Percentiles rank a stretch among this genome's conserved stretches.
These are phyloP conservation scores for Podila verticillata DNA, from an alignment of 192 early-diverging fungal genomes.

Conservation along the genomic window DNA sequence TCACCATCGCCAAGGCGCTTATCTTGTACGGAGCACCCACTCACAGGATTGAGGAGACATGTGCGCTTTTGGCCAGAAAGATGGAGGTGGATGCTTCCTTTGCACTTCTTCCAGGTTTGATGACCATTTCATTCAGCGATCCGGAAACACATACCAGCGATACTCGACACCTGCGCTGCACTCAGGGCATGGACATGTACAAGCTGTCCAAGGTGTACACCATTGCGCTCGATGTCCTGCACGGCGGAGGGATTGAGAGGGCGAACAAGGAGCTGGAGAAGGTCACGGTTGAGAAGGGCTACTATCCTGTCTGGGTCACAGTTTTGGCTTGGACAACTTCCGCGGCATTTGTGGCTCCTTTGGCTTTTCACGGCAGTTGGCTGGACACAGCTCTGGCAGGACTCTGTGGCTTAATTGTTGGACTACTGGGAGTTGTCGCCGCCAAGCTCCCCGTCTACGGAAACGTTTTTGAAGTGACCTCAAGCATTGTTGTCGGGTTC, in stretches of 20 bases:
- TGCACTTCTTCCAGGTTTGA: conserved; percentile 74
- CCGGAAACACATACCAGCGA: conserved; percentile 80
- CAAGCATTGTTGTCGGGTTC: conserved; percentile 69
- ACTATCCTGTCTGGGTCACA: conserved; percentile 49
- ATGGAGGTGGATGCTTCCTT: conserved; percentile 75
- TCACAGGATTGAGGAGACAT: conserved; percentile 72
- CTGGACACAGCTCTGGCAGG: conserved; percentile 56
- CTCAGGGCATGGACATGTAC: conserved; percentile 73
- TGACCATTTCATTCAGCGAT: conserved; percentile 80
- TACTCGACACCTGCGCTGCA: conserved; percentile 71
- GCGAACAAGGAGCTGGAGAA: conserved; percentile 62
- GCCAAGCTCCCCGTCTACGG: conserved; percentile 69
- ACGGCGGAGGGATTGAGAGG: conserved; percentile 67
- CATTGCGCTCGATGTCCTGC: conserved; percentile 70
- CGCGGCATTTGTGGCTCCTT: conserved; percentile 63
- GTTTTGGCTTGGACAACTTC: conserved; percentile 33
- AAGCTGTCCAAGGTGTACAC: conserved; percentile 73
- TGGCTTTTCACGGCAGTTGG: conserved; percentile 67
- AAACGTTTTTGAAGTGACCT: conserved; percentile 79
- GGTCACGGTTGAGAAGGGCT: conserved; percentile 55
- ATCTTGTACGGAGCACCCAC: conserved; percentile 76
- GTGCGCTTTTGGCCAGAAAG: conserved; percentile 41
- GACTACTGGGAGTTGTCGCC: conserved; percentile 68
- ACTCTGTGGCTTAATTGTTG: conserved; percentile 60
- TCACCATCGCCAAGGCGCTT: conserved; percentile 68